Base-by-base conservation (phyloP, 495 filamentous ascomycete genomes). In the Apiosordaria backusii region DNA sequence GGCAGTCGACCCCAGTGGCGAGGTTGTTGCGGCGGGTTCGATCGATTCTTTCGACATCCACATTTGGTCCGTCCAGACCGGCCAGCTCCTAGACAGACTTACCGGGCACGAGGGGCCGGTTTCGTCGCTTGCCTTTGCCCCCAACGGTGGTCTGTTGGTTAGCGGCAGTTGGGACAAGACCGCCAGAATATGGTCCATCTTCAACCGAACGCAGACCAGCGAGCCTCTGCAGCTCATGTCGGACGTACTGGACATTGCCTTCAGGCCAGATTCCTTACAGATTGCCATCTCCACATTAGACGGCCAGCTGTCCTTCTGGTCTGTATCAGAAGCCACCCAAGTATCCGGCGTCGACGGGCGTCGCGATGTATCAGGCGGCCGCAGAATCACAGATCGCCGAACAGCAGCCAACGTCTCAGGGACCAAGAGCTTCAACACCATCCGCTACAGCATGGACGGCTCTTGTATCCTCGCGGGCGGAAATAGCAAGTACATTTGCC, bases 21-120 rank as follows among this genome's bases (percentile, higher is more conserved):
- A 99, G 74, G 89, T 99, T 9, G 88, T 99, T 40, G 97, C 94
- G 69, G 95, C 95, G 9, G 95, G 96, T 1, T 97, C 93, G 26
- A 82, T 96, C 15, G 95, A 97, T 75, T 96, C 92, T 22, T 98
- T 98, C 69, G 93, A 98, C 76, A 92, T 99, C 57, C 92, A 98
- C 73, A 88, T 97, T 53, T 99, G 95, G 95, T 97, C 92, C 45
- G 95, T 99, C 19, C 96, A 99, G 75, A 99, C 95, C 4, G 95
- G 95, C 10, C 95, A 99, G 75, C 82, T 98, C 57, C 86, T 99
- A 4, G 95, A 99, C 71, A 89, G 89, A 65, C 83, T 99, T 16
- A 83, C 93, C 9, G 95, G 96, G 9, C 95, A 99, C 70, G 95
- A 98, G 77, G 95, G 94, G 0, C 95, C 96, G 13, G 88, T 99